Conservation (phyloP, 805 yeast species). For the Pichia nanzhaoensis region DNA sequence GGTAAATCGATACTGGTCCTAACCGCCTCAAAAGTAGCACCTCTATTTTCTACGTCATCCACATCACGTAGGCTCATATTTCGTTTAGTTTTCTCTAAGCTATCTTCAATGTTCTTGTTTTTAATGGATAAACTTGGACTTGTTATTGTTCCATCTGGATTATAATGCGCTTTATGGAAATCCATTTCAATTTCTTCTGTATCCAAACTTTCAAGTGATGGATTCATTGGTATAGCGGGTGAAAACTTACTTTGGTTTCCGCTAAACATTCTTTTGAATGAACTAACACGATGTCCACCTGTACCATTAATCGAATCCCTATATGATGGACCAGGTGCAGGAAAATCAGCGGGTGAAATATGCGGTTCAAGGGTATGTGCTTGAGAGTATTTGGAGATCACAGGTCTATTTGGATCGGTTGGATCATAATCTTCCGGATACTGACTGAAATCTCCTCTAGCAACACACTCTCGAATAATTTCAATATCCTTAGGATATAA, state of each 20-base stretch:
- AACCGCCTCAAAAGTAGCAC: conserved; percentile 21
- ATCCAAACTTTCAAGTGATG: conserved; percentile 32
- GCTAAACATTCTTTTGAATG: conserved; percentile 34
- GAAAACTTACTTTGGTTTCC: conserved; percentile 20
- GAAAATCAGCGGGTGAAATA: conserved; percentile 12
- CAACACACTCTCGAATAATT: conserved; percentile 64
- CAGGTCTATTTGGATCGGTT: conserved; percentile 63
- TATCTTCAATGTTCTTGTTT: conserved; percentile 7
- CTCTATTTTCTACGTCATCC: conserved; percentile 18
- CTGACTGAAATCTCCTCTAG: conserved; percentile 57
- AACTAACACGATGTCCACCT: conserved; percentile 33
- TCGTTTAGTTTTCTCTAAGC: conserved; percentile 22
- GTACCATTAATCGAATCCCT: conserved; percentile 31
- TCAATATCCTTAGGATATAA: conserved; percentile 63
- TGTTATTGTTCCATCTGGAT: conserved; percentile 27
- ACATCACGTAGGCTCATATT: conserved; percentile 12
- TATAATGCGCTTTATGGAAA: conserved; percentile 20
- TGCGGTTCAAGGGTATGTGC: conserved; percentile 28
- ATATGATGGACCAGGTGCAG: conserved; percentile 17
- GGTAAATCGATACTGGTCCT: conserved; percentile 35
- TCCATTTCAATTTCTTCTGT: conserved; percentile 50
- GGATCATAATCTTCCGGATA: conserved; percentile 72
- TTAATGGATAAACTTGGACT: conserved; percentile 27
- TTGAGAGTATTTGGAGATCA: conserved; percentile 40
- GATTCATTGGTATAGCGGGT: conserved; percentile 29